phyloP scores from a whole-genome alignment of 441 rosid genomes.

The Pelargonium fulgidum region DNA sequence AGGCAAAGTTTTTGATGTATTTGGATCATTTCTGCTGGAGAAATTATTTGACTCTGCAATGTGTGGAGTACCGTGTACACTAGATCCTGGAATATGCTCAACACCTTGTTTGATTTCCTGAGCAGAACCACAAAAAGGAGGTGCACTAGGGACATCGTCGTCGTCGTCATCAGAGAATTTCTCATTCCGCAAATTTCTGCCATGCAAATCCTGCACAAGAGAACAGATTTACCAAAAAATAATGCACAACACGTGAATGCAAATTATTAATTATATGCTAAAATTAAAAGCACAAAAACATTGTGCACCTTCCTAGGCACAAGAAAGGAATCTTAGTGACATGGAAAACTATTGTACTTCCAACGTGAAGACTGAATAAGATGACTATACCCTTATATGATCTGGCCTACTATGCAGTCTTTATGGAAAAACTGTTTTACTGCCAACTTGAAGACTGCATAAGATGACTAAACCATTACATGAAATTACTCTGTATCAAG shows the following conservation, averaged over 20 bases:
- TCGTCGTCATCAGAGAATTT: conserved; percentile 37
- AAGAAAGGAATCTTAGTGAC: background rate
- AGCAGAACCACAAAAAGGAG: conserved; percentile 61
- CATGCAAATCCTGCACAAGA: conserved; percentile 41
- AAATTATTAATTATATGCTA: background rate
- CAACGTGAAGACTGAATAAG: background rate
- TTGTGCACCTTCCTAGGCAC: background rate
- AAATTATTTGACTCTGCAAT: conserved; percentile 22
- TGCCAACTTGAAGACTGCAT: background rate
- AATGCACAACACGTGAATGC: background rate
- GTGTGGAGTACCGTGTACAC: conserved; percentile 23
- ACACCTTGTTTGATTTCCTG: conserved; percentile 45
- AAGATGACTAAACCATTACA: conserved; percentile 1
- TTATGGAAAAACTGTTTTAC: background rate
- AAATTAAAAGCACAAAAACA: background rate
- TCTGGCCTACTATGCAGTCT: background rate
- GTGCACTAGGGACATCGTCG: conserved; percentile 81
- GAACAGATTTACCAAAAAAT: conserved; percentile 18
- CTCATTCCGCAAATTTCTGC: conserved; percentile 27
- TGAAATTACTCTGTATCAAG: background rate
- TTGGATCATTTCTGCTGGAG: conserved; percentile 18
- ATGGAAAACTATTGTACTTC: background rate
- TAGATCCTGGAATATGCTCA: conserved; percentile 36
- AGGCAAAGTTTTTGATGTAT: conserved; percentile 22
- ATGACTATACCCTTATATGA: background rate